Percentiles rank a stretch among this genome's conserved stretches.
Conservation (phyloP, 345 rosid species). For the Abelmoschus esculentus region DNA sequence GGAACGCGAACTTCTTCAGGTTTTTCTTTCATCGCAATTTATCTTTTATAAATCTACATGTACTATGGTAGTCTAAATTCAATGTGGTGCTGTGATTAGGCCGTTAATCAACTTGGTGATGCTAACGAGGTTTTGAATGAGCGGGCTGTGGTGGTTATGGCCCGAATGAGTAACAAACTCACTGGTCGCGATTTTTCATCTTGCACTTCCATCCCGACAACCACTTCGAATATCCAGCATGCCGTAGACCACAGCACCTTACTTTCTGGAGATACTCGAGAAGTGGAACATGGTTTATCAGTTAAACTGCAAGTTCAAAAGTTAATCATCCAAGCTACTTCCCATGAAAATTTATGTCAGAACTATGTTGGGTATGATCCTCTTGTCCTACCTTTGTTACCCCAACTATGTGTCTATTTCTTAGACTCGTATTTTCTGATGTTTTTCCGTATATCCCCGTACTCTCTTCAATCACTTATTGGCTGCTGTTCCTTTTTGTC, state of each 20-base stretch:
- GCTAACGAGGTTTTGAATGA: slow-evolving; percentile 93
- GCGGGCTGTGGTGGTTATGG: slow-evolving; percentile 94
- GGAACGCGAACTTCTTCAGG: slow-evolving; percentile 94
- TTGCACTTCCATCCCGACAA: slow-evolving; percentile 22
- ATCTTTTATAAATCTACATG: not conserved
- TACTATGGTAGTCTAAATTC: not conserved
- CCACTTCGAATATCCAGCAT: slow-evolving; percentile 33
- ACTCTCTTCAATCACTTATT: too few species aligned
- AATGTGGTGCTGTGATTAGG: slow-evolving; percentile 30
- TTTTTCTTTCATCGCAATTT: slow-evolving; percentile 9
- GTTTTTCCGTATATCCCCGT: not conserved
- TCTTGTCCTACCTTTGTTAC: not conserved
- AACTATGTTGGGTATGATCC: slow-evolving; percentile 84
- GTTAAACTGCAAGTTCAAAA: slow-evolving; percentile 96
- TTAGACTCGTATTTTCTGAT: too few species aligned
- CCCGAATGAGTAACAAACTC: slow-evolving; percentile 52
- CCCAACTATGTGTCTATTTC: not conserved
- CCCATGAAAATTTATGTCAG: slow-evolving; percentile 92
- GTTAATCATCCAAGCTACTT: slow-evolving; percentile 74
- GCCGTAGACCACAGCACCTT: slow-evolving; percentile 60
- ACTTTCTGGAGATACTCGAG: slow-evolving; percentile 71
- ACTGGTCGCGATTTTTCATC: not conserved
- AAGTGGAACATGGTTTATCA: slow-evolving; percentile 83
- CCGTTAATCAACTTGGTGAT: slow-evolving; percentile 94
- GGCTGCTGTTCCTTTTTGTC: not conserved